Evolutionary conservation across 768 basidiomycete genomes (phyloP).

Genomic region (Lentinula detonsa): DNA sequence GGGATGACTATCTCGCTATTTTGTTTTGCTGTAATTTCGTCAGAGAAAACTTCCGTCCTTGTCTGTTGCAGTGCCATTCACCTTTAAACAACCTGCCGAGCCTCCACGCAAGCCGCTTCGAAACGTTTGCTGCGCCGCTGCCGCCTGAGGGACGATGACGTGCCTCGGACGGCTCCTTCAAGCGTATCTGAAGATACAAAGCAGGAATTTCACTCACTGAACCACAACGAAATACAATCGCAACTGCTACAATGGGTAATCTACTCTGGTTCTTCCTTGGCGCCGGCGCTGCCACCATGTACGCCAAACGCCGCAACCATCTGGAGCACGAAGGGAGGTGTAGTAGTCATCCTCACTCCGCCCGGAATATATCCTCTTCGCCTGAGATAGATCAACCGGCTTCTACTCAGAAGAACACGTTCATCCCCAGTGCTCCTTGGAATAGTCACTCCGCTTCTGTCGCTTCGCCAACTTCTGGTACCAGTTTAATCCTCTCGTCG

Average conservation of each 20-base stretch:
- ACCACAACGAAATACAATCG: neutral
- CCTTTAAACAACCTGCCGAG: too few relatives aligned
- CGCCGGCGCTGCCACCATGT: neutral
- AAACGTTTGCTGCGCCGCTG: too few relatives aligned
- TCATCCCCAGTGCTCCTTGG: neutral
- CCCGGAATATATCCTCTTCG: neutral
- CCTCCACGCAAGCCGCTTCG: too few relatives aligned
- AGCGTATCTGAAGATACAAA: too few relatives aligned
- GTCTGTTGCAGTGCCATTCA: too few relatives aligned
- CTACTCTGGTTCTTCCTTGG: constrained; percentile 1
- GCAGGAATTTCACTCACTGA: too few relatives aligned
- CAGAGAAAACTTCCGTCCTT: too few relatives aligned
- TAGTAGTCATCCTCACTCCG: neutral
- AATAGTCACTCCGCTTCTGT: neutral
- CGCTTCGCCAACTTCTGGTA: neutral
- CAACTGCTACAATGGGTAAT: neutral
- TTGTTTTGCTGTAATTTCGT: too few relatives aligned
- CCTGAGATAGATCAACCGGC: neutral
- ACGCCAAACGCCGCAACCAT: neutral
- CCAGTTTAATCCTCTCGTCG: neutral
- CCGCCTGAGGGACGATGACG: too few relatives aligned
- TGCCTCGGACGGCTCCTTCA: too few relatives aligned
- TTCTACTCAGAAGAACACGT: neutral
- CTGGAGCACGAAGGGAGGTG: neutral
- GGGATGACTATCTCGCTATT: too few relatives aligned